Conservation (phyloP, 2,329 filamentous ascomycete species). For the Colletotrichum eleusines region DNA sequence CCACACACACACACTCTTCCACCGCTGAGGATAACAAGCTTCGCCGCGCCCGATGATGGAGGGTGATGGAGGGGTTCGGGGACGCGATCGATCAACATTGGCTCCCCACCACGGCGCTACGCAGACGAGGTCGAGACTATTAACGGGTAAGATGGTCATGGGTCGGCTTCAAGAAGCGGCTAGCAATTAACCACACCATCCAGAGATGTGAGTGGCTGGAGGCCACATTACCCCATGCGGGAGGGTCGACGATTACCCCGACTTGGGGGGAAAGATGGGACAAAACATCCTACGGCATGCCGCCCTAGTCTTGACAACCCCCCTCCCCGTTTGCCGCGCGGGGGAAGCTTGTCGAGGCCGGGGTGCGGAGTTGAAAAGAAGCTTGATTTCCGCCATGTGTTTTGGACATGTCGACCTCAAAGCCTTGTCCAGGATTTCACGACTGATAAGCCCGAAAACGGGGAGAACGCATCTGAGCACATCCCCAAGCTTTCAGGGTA, state of each 20-base stretch:
- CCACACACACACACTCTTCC: too few relatives aligned
- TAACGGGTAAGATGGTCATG: background rate
- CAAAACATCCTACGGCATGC: slow-evolving; percentile 11
- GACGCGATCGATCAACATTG: slow-evolving; percentile 5
- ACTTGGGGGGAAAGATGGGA: slow-evolving; percentile 33
- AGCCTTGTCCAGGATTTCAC: too few relatives aligned
- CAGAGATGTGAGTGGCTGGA: slow-evolving; percentile 28
- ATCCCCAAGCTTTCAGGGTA: too few relatives aligned
- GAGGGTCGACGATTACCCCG: slow-evolving; percentile 33
- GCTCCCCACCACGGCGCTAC: background rate
- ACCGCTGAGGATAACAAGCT: slow-evolving; percentile 7
- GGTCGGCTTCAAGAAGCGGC: too few relatives aligned
- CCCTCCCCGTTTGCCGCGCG: background rate
- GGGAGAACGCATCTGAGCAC: too few relatives aligned
- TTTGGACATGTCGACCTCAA: background rate
- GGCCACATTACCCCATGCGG: slow-evolving; percentile 11
- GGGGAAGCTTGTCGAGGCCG: slow-evolving; percentile 1
- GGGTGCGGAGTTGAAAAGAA: slow-evolving; percentile 21
- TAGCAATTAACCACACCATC: background rate
- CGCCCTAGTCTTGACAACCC: background rate
- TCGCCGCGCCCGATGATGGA: slow-evolving; percentile 14
- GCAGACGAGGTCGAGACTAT: background rate
- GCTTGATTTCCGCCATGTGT: background rate
- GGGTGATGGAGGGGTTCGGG: background rate
- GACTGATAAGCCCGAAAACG: too few relatives aligned